Conservation (phyloP, 2,329 filamentous ascomycete genomes). For the Cadophora gregata region DNA sequence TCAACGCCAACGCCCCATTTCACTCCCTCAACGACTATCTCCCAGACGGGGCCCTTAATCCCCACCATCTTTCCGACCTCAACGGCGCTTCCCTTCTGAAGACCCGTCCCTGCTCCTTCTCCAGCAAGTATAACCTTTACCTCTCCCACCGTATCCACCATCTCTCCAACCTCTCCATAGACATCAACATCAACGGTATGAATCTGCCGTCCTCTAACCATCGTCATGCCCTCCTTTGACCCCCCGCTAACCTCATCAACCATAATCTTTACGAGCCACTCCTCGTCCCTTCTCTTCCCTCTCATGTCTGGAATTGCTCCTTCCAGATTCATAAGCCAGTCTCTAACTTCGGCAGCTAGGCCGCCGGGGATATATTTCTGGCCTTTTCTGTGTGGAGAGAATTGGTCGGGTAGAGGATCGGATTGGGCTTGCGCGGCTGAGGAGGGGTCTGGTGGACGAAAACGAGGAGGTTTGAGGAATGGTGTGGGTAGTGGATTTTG, state of each 20-base stretch:
- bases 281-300: slow-evolving; percentile 28
- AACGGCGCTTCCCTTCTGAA: slow-evolving; percentile 38
- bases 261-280: slow-evolving; percentile 41
- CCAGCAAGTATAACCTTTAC: slow-evolving; percentile 43
- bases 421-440: slow-evolving; percentile 23
- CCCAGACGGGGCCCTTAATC: slow-evolving; percentile 45
- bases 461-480: slow-evolving; percentile 44
- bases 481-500: slow-evolving; percentile 18
- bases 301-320: slow-evolving; percentile 28
- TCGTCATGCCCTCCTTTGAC: slow-evolving; percentile 37
- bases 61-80: slow-evolving; percentile 40
- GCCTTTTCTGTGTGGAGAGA: slow-evolving; percentile 57
- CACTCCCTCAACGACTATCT: slow-evolving; percentile 40
- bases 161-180: slow-evolving; percentile 14
- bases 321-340: slow-evolving; percentile 55
- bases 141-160: slow-evolving; percentile 30
- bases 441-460: slow-evolving; percentile 40
- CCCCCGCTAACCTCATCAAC: slow-evolving; percentile 40
- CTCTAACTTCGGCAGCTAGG: slow-evolving; percentile 54
- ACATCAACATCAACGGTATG: slow-evolving; percentile 20
- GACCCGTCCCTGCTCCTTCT: slow-evolving; percentile 36
- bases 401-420: slow-evolving; percentile 55
- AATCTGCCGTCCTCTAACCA: slow-evolving; percentile 40
- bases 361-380: slow-evolving; percentile 56
- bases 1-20: slow-evolving; percentile 46